These are phyloP conservation scores for Sporothrix dimorphospora DNA, from an alignment of 2,329 filamentous ascomycete genomes.

Conservation along the genomic window DNA sequence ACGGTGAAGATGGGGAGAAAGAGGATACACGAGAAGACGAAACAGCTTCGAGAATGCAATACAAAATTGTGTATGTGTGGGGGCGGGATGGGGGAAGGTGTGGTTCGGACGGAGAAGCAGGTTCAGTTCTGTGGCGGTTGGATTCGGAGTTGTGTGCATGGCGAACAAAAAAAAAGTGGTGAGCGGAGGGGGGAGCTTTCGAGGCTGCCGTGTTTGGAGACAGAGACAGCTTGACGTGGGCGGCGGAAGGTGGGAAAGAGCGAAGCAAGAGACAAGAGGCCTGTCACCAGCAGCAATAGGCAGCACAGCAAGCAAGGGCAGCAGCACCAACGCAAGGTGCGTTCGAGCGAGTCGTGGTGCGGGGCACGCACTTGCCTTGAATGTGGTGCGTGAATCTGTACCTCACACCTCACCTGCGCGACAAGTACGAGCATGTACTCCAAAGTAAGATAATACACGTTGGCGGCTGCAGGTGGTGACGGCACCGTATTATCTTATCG, in stretches of 20 bases:
- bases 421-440: background rate
- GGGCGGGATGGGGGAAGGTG: conserved; percentile 5
- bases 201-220: conserved; percentile 10
- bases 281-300: background rate
- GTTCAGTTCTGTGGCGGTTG: conserved; percentile 14
- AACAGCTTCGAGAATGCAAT: conserved; percentile 4
- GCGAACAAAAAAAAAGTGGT: conserved; percentile 1
- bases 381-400: background rate
- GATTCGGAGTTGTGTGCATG: conserved; percentile 6
- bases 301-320: conserved; percentile 12
- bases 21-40: conserved; percentile 15
- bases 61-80: background rate
- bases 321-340: background rate
- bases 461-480: background rate
- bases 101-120: background rate
- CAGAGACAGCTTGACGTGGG: conserved; percentile 19
- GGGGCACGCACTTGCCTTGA: conserved; percentile 26
- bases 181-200: background rate
- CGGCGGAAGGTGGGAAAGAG: background rate
- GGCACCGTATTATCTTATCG: background rate
- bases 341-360: conserved; percentile 11
- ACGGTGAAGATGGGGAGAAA: background rate
- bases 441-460: too few species aligned
- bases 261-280: background rate
- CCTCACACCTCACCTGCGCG: background rate